Conservation (phyloP, 208 protist genomes). For the Acanthamoeba triangularis region DNA sequence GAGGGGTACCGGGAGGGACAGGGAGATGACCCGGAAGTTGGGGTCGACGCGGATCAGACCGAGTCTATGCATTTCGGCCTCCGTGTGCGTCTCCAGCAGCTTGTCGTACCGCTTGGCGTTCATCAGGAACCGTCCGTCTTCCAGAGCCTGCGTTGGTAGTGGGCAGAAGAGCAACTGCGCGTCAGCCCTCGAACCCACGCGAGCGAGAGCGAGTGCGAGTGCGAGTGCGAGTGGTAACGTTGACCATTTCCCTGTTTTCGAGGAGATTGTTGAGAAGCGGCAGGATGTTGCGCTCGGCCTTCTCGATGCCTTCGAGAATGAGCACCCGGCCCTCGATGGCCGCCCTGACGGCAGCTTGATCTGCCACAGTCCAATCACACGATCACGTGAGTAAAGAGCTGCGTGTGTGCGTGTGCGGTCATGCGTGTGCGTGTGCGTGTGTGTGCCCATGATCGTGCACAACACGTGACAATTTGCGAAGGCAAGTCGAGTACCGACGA, state of each 20-base stretch:
- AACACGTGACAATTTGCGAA: too few species aligned
- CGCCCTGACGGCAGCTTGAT: slow-evolving; percentile 96
- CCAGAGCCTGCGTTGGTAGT: slow-evolving; percentile 85
- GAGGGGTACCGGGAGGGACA: slow-evolving; percentile 95
- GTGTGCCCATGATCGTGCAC: too few species aligned
- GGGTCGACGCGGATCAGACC: slow-evolving; percentile 94
- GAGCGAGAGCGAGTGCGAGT: not conserved
- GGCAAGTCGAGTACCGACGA: too few species aligned
- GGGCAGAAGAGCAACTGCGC: not conserved
- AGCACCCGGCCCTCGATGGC: slow-evolving; percentile 94
- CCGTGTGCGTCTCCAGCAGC: slow-evolving; percentile 84
- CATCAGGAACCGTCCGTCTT: slow-evolving; percentile 96
- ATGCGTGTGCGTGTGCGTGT: too few species aligned
- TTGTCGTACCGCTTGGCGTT: slow-evolving; percentile 94
- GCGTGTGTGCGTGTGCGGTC: too few species aligned
- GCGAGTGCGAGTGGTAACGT: not conserved
- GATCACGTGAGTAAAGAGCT: not conserved
- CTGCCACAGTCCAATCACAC: slow-evolving; percentile 48
- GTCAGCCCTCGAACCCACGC: not conserved
- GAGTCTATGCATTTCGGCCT: slow-evolving; percentile 87
- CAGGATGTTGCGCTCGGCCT: slow-evolving; percentile 94
- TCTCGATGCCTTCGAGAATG: slow-evolving; percentile 96
- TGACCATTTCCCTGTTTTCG: slow-evolving; percentile 97
- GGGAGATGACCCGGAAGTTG: slow-evolving; percentile 96
- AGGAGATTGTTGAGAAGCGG: slow-evolving; percentile 97